Evolutionary conservation across 2,329 filamentous ascomycete species (phyloP), one percentile per base, ranked within the genome.

Genomic region (Gyromitra esculenta): DNA sequence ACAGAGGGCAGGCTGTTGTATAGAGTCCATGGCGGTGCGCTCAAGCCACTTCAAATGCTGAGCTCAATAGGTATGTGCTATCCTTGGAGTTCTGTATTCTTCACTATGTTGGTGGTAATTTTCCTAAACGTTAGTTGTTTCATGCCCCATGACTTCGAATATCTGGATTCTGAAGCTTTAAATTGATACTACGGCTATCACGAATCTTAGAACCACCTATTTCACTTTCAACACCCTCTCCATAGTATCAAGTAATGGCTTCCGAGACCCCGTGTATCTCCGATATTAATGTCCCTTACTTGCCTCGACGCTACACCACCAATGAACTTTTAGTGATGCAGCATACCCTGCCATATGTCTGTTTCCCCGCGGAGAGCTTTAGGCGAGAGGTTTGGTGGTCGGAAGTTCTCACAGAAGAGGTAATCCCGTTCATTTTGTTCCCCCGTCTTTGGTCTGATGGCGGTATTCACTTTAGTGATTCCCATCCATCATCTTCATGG

Each of bases 321-420:
- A 31, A 48, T 21, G 73, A 76, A 31, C 73, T 78, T 35, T 45
- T 78, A 37, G 8, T 11, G 9, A 76, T 78, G 73, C 68, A 63
- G n/a, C 31, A 48, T 15, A 69, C 73, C 31, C 54, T 78, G 13
- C 52, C 45, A 18, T 73, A 64, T 18, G 60, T 78, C 4, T 76
- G 52, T 35, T 76, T 75, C 41, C 76, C 76, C 11, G 31, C 76
- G 15, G 50, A 35, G 21, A 67, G 45, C 13, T 78, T 78, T 35
- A 72, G 60, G n/a, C 9, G 48, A 5, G 73, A 59, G 21, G 56
- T 41, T 2, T 78, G 76, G 76, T 60, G 35, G 5, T 66, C 65
- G 52, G 57, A 8, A 5, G 39, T 72, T 18, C 59, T 75, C 25
- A 64, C 54, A 13, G 45, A 52, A 39, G 31, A 9, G 50, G 71